Base-by-base conservation (phyloP, 106 monocot genomes). In the Agapanthus africanus region DNA sequence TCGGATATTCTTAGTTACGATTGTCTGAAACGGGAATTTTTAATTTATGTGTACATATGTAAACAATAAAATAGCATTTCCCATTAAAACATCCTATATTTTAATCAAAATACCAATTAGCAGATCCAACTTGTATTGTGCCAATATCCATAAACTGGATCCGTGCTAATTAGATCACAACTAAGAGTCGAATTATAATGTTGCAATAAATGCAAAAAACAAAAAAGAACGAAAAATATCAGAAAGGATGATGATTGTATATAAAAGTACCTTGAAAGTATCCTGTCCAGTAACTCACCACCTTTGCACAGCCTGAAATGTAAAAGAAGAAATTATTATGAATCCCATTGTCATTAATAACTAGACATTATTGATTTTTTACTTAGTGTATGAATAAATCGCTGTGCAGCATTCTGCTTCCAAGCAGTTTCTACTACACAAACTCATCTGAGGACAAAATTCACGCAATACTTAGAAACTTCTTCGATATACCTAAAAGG, bases 271-370 rank as follows among this genome's bases (percentile, higher is more conserved):
- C 97, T 89, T 28, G 89, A 75, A 40, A 99, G 80, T 60, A 99
- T 92, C 63, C 77, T 99, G 54, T 99, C 97, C 70, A 99, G 72
- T 8, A 99, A 71, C 69, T 99, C 97, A 44, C 97, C 97, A 60
- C 97, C 97, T 89, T 69, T 99, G 71, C 97, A 99, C 77, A 92
- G 77, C 79, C 97, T 99, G 85, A 73, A 65, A 19, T 31, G 14
- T 37, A 68, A 64, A 50, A 37, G n/a, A n/a, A n/a, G n/a, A n/a
- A 52, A 65, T 34, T 28, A 37, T 10, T 47, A 27, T n/a, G n/a
- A n/a, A n/a, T n/a, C n/a, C n/a, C n/a, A n/a, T n/a, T n/a, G n/a
- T n/a, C n/a, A n/a, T n/a, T n/a, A n/a, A n/a, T n/a, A n/a, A n/a
- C n/a, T n/a, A n/a, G n/a, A n/a, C n/a, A n/a, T n/a, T n/a, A n/a